Evolutionary conservation across 352 stramenopile genomes (phyloP).

Genomic region (Phytophthora aleatoria): DNA sequence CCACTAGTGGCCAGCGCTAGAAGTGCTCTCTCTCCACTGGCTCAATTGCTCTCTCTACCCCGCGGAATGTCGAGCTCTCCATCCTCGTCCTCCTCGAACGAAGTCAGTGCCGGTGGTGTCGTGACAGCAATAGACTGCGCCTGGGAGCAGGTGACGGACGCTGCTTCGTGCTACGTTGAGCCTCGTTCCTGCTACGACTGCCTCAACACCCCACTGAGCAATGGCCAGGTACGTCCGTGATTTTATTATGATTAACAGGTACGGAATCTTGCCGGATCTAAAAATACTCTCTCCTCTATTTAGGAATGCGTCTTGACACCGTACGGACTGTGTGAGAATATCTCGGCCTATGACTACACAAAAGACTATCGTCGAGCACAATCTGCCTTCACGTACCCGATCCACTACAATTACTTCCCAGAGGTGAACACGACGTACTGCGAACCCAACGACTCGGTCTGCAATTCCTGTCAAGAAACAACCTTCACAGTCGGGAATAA

Average conservation of each 20-base stretch:
- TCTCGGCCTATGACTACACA: conserved; percentile 47
- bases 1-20: conserved; percentile 4
- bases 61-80: conserved; percentile 13
- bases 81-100: conserved; percentile 8
- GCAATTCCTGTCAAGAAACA: conserved; percentile 38
- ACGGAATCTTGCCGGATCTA: conserved; percentile 4
- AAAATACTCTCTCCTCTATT: background rate
- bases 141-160: conserved; percentile 40
- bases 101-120: conserved; percentile 1
- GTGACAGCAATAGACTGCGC: conserved; percentile 44
- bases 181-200: conserved; percentile 67
- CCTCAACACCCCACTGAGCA: conserved; percentile 48
- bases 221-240: conserved; percentile 32
- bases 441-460: conserved; percentile 40
- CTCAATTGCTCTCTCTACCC: background rate
- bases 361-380: conserved; percentile 55
- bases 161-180: conserved; percentile 43
- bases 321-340: conserved; percentile 45
- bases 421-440: conserved; percentile 62
- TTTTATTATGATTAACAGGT: conserved; percentile 1
- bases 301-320: conserved; percentile 59
- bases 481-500: conserved; percentile 43
- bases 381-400: conserved; percentile 38
- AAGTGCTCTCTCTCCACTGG: background rate
- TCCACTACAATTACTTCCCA: conserved; percentile 70